Conservation (phyloP, 345 rosid genomes). For the Hibiscus syriacus region DNA sequence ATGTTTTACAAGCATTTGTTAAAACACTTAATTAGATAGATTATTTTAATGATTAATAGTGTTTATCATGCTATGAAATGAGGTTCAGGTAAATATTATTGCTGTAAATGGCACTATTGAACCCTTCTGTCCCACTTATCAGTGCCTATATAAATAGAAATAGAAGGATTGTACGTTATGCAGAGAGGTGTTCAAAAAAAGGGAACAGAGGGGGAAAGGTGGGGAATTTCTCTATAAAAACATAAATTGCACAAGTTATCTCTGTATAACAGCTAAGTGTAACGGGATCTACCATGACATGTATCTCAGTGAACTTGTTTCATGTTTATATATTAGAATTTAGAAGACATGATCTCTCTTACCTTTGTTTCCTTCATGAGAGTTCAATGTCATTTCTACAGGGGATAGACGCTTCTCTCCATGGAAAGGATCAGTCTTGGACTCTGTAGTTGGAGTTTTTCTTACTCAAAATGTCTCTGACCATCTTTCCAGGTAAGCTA, state of each 20-base stretch:
- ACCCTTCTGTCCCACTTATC: not conserved
- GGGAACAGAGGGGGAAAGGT: not conserved
- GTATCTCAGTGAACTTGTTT: not conserved
- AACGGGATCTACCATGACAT: not conserved
- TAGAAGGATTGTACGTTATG: not conserved
- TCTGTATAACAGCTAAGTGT: not conserved
- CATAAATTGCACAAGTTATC: not conserved
- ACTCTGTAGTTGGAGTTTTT: conserved; percentile 94
- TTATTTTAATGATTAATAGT: not conserved
- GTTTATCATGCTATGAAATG: not conserved
- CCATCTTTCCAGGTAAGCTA: conserved; percentile 76
- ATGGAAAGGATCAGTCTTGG: conserved; percentile 97
- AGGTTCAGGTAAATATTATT: not conserved
- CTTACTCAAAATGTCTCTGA: conserved; percentile 97
- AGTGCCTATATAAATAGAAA: not conserved
- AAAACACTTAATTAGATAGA: not conserved
- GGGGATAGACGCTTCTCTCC: conserved; percentile 92
- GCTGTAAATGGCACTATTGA: not conserved
- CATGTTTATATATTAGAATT: not conserved
- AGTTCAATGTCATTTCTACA: conserved; percentile 22
- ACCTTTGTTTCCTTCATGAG: not conserved
- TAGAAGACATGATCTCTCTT: not conserved
- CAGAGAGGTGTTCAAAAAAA: not conserved
- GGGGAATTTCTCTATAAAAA: not conserved
- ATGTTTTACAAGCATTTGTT: not conserved